These are phyloP conservation scores for Blastocystis sp. DNA, from an alignment of 352 stramenopile species.

Conservation along the genomic window DNA sequence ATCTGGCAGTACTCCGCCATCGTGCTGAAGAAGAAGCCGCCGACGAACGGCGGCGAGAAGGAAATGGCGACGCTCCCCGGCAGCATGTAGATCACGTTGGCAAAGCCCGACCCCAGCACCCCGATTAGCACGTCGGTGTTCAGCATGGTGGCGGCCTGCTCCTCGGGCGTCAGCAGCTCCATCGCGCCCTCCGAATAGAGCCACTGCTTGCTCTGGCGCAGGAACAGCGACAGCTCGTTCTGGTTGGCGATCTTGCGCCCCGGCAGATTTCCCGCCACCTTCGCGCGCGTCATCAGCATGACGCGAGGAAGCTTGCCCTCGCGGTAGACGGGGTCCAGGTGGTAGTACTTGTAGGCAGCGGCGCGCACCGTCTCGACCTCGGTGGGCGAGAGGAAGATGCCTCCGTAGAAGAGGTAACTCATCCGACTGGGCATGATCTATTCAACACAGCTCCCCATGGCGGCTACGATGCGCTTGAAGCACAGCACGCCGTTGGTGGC, in stretches of 20 bases:
- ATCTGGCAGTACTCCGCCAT: conserved; percentile 65
- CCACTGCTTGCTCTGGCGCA: conserved; percentile 41
- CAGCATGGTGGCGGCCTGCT: conserved; percentile 44
- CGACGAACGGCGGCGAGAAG: conserved; percentile 56
- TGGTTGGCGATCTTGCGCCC: conserved; percentile 51
- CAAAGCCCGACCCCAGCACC: conserved; percentile 64
- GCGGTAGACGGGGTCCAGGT: conserved; percentile 17
- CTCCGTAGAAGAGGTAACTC: conserved; percentile 62
- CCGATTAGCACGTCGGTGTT: conserved; percentile 52
- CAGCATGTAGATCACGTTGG: conserved; percentile 59
- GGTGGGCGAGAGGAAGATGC: conserved; percentile 52
- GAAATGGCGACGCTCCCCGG: conserved; percentile 53
- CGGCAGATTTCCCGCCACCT: conserved; percentile 65
- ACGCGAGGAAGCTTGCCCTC: not conserved
- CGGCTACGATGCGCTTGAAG: conserved; percentile 28
- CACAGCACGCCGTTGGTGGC: conserved; percentile 35
- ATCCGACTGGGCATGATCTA: conserved; percentile 65
- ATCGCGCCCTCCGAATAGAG: conserved; percentile 51
- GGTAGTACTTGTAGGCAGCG: conserved; percentile 58
- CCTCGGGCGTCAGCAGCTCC: conserved; percentile 39
- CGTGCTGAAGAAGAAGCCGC: conserved; percentile 67
- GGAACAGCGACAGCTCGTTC: conserved; percentile 43
- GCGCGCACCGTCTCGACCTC: conserved; percentile 63
- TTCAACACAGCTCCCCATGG: not conserved
- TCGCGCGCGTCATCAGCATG: conserved; percentile 60